Evolutionary conservation across 352 stramenopile species (phyloP), one percentile per base, ranked within the genome.

Genomic region (Achlya hypogyna): DNA sequence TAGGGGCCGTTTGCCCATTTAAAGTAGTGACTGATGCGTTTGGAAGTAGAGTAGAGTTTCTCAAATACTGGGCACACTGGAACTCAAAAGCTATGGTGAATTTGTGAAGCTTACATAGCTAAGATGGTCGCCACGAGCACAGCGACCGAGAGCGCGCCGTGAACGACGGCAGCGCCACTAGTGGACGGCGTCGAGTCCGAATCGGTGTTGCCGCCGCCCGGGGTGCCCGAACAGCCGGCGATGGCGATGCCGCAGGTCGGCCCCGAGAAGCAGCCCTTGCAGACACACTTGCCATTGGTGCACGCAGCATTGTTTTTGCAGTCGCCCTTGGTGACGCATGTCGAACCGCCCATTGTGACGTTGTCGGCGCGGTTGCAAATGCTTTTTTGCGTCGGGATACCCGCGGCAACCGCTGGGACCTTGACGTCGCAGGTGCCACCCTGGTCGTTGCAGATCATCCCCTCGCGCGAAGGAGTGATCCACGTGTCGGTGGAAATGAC

Each of bases 381-480:
- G 49, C 14, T 10, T 20, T 56, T 56, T 16, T 56, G 25, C 25
- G 49, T 56, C 25, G 49, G 49, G 25, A 56, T 35, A 20, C 49
- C 42, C 29, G 28, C 8, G 3, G 38, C 31, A 3, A 18, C 28
- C 10, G 56, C 45, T 10, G 51, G 18, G 20, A 65, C 52, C 20
- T 20, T 10, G 45, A 95, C 86, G 65, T 93, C 82, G 65, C 86
- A 95, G 27, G 73, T 79, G 3, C 69, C 73, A 51, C 86, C 86
- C 40, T 75, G 65, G 54, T 87, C 71, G 28, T 78, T 80, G 71
- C 86, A 95, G 25, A 87, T 70, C 38, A 82, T 78, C 23, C 84
- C 84, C 74, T 93, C 79, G 62, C 86, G 79, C 43, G 76, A 87
- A 40, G 82, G 81, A 27, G 79, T 83, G 23, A 75, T 74, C 86